Base-by-base conservation (phyloP, 2,329 filamentous ascomycete genomes). In the Cordyceps fumosorosea region DNA sequence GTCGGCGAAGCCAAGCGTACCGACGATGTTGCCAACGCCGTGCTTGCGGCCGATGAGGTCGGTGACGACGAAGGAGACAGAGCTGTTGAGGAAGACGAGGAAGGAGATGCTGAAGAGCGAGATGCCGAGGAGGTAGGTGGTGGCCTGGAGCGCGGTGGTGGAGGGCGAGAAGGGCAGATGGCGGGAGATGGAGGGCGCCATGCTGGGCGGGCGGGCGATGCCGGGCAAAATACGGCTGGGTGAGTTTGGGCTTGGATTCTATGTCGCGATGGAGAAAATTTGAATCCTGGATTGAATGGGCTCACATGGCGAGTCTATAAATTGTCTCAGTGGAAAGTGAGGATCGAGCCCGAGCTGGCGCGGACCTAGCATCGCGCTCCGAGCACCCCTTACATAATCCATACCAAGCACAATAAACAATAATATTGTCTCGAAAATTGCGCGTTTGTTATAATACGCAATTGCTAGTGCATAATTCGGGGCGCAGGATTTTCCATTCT, bases 81-180 rank as follows among this genome's bases (percentile, higher is more conserved):
- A 88, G 77, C 87, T 89, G 79, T 95, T 95, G 65, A 96, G 84
- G 76, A 96, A 96, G 69, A 96, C 91, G 66, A 96, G 88, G 77
- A 95, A 95, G 60, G 89, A 89, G 70, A 96, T 95, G 74, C 87
- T 91, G 79, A 93, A 93, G 68, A 96, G 85, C 64, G 89, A 90
- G 70, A 95, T 89, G 71, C 88, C 88, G 66, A 92, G 81, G 42
- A 96, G 85, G 74, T 96, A 96, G 34, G 90, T 89, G 62, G 83
- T 73, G n/a, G 84, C 86, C 70, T 89, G 85, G 22, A 83, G 72
- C 5, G 80, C 76, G 14, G 85, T 87, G n/a, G 84, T 85, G 51
- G 81, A 79, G 24, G 79, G 73, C 65, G 84, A 79, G 74, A 88
- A 88, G 32, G 85, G 85, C 59, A 85, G 75, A 64, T 78, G 74